These are phyloP conservation scores for Camelina hispida DNA, from an alignment of 345 rosid species.

Conservation along the genomic window DNA sequence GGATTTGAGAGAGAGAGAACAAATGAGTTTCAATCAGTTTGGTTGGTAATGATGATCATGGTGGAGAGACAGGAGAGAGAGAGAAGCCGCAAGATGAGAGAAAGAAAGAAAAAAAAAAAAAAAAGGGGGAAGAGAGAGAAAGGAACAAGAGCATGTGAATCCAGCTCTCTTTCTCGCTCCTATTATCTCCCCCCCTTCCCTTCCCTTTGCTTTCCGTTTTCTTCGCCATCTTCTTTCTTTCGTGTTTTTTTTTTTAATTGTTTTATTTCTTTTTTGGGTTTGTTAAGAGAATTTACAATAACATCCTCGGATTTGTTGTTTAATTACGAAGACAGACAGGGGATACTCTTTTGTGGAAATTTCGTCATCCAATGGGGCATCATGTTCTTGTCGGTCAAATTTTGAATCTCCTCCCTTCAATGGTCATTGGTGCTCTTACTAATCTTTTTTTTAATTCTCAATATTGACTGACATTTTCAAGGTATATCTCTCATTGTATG, in stretches of 20 bases:
- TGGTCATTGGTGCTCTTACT: not conserved
- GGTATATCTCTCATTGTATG: not conserved
- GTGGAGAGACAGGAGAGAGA: constrained; percentile 38
- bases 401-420: not conserved
- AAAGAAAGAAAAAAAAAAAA: no score
- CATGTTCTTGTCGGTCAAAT: constrained; percentile 42
- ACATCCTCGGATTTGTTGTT: constrained; percentile 9
- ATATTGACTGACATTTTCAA: constrained; percentile 8
- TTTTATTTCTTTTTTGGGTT: not conserved
- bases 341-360: constrained; percentile 16
- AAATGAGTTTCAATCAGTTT: constrained; percentile 43
- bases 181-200: not conserved
- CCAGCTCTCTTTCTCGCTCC: constrained; percentile 45
- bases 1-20: constrained; percentile 29
- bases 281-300: not conserved
- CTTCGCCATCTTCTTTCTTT: constrained; percentile 41
- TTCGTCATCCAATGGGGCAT: constrained; percentile 21
- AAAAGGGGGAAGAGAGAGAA: constrained; percentile 36
- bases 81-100: constrained; percentile 46
- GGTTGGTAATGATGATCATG: constrained; percentile 54
- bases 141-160: constrained; percentile 61
- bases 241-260: not conserved
- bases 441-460: no score
- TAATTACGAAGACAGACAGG: constrained; percentile 26
- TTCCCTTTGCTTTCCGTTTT: constrained; percentile 49